phyloP scores from a whole-genome alignment of 768 basidiomycete species.

The Lactarius deliciosus region DNA sequence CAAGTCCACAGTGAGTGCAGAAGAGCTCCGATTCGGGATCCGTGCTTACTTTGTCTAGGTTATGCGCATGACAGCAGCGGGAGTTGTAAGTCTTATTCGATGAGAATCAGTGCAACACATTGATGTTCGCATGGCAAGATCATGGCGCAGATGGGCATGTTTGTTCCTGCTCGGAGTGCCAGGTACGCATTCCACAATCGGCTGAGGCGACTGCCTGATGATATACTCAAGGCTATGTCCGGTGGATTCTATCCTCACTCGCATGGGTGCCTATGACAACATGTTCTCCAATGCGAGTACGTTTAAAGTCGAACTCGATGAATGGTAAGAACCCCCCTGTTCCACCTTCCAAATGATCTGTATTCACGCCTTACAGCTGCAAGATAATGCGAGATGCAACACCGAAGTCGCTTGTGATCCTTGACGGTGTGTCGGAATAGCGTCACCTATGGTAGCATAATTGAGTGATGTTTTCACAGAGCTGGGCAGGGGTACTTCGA shows the following conservation, averaged over 20 bases:
- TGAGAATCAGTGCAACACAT: background rate
- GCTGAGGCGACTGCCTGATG: slow-evolving; percentile 7
- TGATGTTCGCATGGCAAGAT: slow-evolving; percentile 44
- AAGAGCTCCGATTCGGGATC: background rate
- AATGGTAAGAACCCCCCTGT: slow-evolving; percentile 61
- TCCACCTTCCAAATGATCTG: background rate
- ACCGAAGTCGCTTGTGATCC: slow-evolving; percentile 88
- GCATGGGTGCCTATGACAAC: slow-evolving; percentile 99
- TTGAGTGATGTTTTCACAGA: slow-evolving; percentile 49
- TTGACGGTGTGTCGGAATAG: slow-evolving; percentile 69
- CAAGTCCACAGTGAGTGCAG: slow-evolving; percentile 64
- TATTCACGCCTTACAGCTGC: slow-evolving; percentile 49
- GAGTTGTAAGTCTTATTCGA: slow-evolving; percentile 55
- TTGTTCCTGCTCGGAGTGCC: slow-evolving; percentile 83
- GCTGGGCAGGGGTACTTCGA: slow-evolving; percentile 93
- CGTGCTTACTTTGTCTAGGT: slow-evolving; percentile 41
- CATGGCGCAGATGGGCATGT: slow-evolving; percentile 95
- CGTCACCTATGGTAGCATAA: slow-evolving; percentile 1
- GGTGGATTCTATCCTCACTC: slow-evolving; percentile 88
- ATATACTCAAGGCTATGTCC: slow-evolving; percentile 64
- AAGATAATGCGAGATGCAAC: slow-evolving; percentile 94
- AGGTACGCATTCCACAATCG: slow-evolving; percentile 45
- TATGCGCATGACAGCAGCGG: slow-evolving; percentile 96
- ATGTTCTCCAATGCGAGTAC: slow-evolving; percentile 95
- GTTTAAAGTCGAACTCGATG: slow-evolving; percentile 98